Percentiles rank a stretch among this genome's conserved stretches.
phyloP scores from a whole-genome alignment of 345 rosid species.

The Lepidium didymum region DNA sequence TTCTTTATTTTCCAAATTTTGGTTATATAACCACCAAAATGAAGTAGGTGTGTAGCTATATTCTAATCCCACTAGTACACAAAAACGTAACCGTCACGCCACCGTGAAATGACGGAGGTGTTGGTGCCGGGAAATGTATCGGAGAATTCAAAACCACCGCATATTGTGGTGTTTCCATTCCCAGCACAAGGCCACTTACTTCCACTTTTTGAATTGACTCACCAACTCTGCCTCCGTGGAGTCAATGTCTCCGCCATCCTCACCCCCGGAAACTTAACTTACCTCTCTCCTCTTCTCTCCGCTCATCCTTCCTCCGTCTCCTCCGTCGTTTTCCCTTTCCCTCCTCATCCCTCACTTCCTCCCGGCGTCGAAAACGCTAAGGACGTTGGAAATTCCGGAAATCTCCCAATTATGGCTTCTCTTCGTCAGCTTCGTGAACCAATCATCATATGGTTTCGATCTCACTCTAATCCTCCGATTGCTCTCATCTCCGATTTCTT shows the following conservation, averaged over 20 bases:
- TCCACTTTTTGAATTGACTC: slow-evolving; percentile 45
- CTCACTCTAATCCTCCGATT: slow-evolving; percentile 50
- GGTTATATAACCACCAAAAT: no score
- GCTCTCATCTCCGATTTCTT: slow-evolving; percentile 75
- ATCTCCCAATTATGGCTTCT: slow-evolving; percentile 34
- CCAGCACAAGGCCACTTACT: slow-evolving; percentile 72
- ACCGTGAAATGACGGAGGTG: neutral
- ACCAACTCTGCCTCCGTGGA: slow-evolving; percentile 35
- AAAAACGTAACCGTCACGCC: neutral
- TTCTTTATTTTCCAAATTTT: no score
- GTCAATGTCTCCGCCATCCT: slow-evolving; percentile 38
- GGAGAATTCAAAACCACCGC: slow-evolving; percentile 19
- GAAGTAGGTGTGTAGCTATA: no score
- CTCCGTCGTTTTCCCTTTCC: slow-evolving; percentile 40
- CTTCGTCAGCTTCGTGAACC: slow-evolving; percentile 38
- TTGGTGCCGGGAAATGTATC: neutral
- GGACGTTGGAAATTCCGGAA: slow-evolving; percentile 44
- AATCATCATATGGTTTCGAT: slow-evolving; percentile 42
- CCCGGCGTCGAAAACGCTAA: slow-evolving; percentile 56
- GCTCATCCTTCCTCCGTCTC: slow-evolving; percentile 22
- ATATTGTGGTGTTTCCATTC: slow-evolving; percentile 49
- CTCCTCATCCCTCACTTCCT: slow-evolving; percentile 55
- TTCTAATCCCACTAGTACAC: no score
- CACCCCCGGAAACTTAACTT: slow-evolving; percentile 46
- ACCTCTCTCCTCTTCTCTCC: slow-evolving; percentile 43